Percentiles rank a stretch among this genome's conserved stretches.
These are phyloP conservation scores for Ceratocystiopsis sp. DNA, from an alignment of 2,329 filamentous ascomycete species.

Conservation along the genomic window DNA sequence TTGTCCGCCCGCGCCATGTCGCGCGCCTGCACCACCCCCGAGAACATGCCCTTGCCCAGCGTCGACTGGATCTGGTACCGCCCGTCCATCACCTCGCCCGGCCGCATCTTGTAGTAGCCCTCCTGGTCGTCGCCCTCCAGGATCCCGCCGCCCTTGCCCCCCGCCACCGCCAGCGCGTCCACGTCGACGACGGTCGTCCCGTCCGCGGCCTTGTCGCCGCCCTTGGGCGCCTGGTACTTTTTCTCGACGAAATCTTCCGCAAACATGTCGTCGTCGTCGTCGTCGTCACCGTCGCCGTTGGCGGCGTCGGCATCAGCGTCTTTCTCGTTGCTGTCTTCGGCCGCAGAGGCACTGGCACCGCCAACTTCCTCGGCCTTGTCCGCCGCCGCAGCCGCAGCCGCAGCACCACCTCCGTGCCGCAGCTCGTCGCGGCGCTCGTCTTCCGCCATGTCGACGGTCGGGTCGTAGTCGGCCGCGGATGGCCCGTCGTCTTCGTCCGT, in stretches of 20 bases:
- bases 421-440: slow-evolving; percentile 56
- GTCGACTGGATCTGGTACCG: slow-evolving; percentile 80
- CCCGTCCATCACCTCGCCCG: slow-evolving; percentile 75
- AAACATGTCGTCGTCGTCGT: slow-evolving; percentile 72
- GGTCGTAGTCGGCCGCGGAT: slow-evolving; percentile 88
- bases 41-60: slow-evolving; percentile 90
- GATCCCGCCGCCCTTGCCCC: slow-evolving; percentile 49
- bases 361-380: slow-evolving; percentile 15
- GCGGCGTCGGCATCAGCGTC: background rate
- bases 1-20: slow-evolving; percentile 54
- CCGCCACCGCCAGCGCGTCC: slow-evolving; percentile 27
- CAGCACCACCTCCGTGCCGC: slow-evolving; percentile 35
- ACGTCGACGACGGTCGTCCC: slow-evolving; percentile 13
- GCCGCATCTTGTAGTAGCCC: slow-evolving; percentile 89
- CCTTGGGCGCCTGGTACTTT: slow-evolving; percentile 40
- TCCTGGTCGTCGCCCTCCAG: slow-evolving; percentile 89
- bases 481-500: slow-evolving; percentile 48
- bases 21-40: slow-evolving; percentile 77
- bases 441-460: slow-evolving; percentile 73
- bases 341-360: slow-evolving; percentile 10
- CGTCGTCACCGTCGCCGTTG: slow-evolving; percentile 3
- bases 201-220: slow-evolving; percentile 4
- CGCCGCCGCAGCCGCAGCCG: slow-evolving; percentile 20
- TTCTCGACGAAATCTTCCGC: slow-evolving; percentile 60
- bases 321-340: background rate